Conservation (phyloP, 441 rosid genomes). For the Arabidopsis hybrid region DNA sequence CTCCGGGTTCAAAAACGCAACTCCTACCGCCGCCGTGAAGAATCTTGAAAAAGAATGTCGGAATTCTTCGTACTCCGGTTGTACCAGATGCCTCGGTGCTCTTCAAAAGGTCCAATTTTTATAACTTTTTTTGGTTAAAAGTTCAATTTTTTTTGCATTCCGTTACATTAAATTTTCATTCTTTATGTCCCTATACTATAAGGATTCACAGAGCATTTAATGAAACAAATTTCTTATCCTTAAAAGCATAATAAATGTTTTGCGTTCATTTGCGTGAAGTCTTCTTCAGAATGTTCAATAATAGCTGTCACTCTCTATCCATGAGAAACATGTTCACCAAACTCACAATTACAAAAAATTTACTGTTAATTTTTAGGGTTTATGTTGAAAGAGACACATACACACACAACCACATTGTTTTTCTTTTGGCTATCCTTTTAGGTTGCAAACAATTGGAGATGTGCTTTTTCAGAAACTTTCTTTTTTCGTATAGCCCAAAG, state of each 20-base stretch:
- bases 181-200: slow-evolving; percentile 24
- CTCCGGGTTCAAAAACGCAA: slow-evolving; percentile 71
- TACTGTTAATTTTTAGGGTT: slow-evolving; percentile 31
- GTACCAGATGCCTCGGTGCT: slow-evolving; percentile 94
- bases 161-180: slow-evolving; percentile 15
- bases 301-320: slow-evolving; percentile 35
- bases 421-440: slow-evolving; percentile 43
- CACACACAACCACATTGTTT: slow-evolving; percentile 22
- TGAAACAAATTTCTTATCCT: slow-evolving; percentile 1
- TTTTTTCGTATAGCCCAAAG: slow-evolving; percentile 40
- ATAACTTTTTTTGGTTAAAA: neutral
- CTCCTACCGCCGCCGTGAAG: slow-evolving; percentile 88
- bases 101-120: slow-evolving; percentile 78
- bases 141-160: neutral
- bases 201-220: slow-evolving; percentile 37
- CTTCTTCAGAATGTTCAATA: slow-evolving; percentile 36
- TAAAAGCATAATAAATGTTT: slow-evolving; percentile 38
- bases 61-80: slow-evolving; percentile 88
- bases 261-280: slow-evolving; percentile 31
- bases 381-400: slow-evolving; percentile 28
- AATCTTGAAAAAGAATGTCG: slow-evolving; percentile 88
- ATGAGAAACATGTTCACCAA: slow-evolving; percentile 7
- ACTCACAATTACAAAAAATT: neutral
- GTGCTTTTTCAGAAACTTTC: slow-evolving; percentile 43
- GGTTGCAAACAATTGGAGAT: slow-evolving; percentile 47